These are phyloP conservation scores for Oryza nivara DNA, from an alignment of 176 grass and related monocot genomes.

Conservation along the genomic window DNA sequence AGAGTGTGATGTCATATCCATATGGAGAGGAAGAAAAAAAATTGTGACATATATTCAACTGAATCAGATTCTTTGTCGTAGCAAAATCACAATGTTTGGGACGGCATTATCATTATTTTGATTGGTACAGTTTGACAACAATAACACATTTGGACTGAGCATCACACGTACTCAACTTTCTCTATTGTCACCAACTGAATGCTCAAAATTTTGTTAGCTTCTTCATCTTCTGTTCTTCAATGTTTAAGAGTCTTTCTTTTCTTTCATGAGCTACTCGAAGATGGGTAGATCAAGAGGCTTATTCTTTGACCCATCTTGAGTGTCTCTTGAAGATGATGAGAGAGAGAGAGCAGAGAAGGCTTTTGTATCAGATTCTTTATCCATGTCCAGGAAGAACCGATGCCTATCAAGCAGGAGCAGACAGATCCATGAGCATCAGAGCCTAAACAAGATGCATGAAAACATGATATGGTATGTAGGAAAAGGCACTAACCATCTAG, in stretches of 20 bases:
- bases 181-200: conserved; percentile 13
- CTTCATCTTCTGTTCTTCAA: conserved; percentile 12
- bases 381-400: conserved; percentile 82
- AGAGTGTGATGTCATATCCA: background rate
- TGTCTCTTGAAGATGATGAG: conserved; percentile 29
- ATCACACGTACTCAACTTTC: background rate
- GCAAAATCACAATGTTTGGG: background rate
- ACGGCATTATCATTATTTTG: conserved; percentile 24
- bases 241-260: background rate
- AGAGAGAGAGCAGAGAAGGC: conserved; percentile 33
- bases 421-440: background rate
- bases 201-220: conserved; percentile 12
- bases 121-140: background rate
- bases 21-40: background rate
- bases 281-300: conserved; percentile 74
- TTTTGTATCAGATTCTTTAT: conserved; percentile 59
- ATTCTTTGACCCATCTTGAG: conserved; percentile 27
- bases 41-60: background rate
- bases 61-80: background rate
- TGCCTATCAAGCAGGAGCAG: conserved; percentile 47
- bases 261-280: conserved; percentile 60
- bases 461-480: background rate
- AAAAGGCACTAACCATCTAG: conserved; percentile 66
- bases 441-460: background rate
- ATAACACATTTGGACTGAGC: background rate